Conservation (phyloP, 257 asterid species). For the Scutellaria minor region DNA sequence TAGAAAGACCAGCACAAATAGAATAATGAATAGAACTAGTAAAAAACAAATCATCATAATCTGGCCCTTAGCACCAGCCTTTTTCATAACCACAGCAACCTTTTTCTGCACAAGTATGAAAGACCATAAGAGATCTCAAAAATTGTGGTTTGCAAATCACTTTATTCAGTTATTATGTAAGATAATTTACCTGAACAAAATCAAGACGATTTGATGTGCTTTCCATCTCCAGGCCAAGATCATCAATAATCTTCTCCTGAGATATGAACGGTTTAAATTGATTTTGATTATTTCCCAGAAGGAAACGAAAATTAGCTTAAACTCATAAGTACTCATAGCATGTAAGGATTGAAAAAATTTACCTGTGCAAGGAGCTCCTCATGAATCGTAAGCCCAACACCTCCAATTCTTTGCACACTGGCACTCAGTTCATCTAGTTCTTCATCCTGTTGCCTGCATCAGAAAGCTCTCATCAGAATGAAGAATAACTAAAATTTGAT, state of each 20-base stretch:
- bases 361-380: slow-evolving; percentile 97
- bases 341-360: slow-evolving; percentile 15
- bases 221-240: slow-evolving; percentile 91
- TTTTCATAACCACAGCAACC: slow-evolving; percentile 93
- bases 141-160: not conserved
- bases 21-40: slow-evolving; percentile 70
- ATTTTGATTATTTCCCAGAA: not conserved
- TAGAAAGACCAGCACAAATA: slow-evolving; percentile 89
- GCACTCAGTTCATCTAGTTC: slow-evolving; percentile 90
- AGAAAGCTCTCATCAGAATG: slow-evolving; percentile 20
- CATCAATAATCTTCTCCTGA: slow-evolving; percentile 88
- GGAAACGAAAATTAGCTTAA: not conserved
- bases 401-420: slow-evolving; percentile 90
- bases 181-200: slow-evolving; percentile 79
- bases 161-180: slow-evolving; percentile 7
- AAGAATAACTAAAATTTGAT: slow-evolving; percentile 10
- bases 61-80: slow-evolving; percentile 95
- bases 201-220: slow-evolving; percentile 96
- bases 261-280: slow-evolving; percentile 16
- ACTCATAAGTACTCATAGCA: too few relatives aligned
- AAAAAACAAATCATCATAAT: slow-evolving; percentile 84
- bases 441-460: slow-evolving; percentile 74
- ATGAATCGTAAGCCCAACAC: slow-evolving; percentile 95
- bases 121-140: slow-evolving; percentile 1
- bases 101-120: slow-evolving; percentile 69